Conservation (phyloP, 2,329 filamentous ascomycete genomes). For the Aspergillus uvarum region DNA sequence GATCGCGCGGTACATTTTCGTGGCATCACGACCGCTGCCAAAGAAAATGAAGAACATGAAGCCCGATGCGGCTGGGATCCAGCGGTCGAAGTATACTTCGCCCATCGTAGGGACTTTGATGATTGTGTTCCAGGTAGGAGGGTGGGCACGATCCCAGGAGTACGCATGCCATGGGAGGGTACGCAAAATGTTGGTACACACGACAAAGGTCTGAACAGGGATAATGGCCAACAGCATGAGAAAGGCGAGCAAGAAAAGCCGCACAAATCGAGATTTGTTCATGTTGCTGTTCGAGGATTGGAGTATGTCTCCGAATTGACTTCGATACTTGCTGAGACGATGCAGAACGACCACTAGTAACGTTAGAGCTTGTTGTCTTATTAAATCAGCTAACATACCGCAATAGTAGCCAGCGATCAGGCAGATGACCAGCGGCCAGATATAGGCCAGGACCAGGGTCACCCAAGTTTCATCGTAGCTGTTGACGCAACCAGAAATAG, state of each 20-base stretch:
- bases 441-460: constrained; percentile 53
- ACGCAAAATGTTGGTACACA: constrained; percentile 45
- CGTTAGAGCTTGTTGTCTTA: background rate
- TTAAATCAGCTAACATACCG: constrained; percentile 39
- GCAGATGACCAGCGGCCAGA: constrained; percentile 59
- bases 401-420: constrained; percentile 57
- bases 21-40: constrained; percentile 62
- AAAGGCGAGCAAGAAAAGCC: constrained; percentile 52
- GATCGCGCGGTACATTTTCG: constrained; percentile 53
- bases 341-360: constrained; percentile 56
- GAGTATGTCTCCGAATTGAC: constrained; percentile 58
- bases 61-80: constrained; percentile 56
- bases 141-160: constrained; percentile 56
- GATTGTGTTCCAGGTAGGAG: constrained; percentile 51
- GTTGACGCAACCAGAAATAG: constrained; percentile 60
- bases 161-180: constrained; percentile 44
- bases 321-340: constrained; percentile 62
- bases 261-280: constrained; percentile 61
- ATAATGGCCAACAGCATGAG: constrained; percentile 57
- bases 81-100: constrained; percentile 54
- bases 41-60: constrained; percentile 63
- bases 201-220: constrained; percentile 54
- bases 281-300: constrained; percentile 51
- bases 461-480: constrained; percentile 59
- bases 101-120: constrained; percentile 49